Evolutionary conservation across 2,329 filamentous ascomycete genomes (phyloP).

Genomic region (Fulvia fulva): DNA sequence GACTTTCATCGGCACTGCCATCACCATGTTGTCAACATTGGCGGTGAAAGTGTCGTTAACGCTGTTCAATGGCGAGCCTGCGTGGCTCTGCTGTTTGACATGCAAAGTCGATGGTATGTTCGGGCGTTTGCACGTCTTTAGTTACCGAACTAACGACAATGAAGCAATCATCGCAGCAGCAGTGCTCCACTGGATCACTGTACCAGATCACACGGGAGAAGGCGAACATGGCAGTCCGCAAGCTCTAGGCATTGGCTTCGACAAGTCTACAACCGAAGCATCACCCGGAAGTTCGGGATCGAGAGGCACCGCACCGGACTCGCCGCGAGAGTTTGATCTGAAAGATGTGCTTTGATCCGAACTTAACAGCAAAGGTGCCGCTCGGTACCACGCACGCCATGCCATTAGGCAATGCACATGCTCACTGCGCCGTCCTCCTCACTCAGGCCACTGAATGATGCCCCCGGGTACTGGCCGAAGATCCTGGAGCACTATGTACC

Average conservation of each 20-base stretch:
- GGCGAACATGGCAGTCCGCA: slow-evolving; percentile 11
- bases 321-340: neutral
- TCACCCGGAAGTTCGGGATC: slow-evolving; percentile 4
- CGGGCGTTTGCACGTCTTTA: too few species aligned
- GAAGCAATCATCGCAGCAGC: slow-evolving; percentile 15
- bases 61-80: slow-evolving; percentile 21
- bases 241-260: slow-evolving; percentile 15
- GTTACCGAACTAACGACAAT: slow-evolving; percentile 1
- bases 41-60: slow-evolving; percentile 21
- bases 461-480: too few species aligned
- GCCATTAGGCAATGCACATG: too few species aligned
- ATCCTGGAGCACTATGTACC: too few species aligned
- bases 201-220: slow-evolving; percentile 7
- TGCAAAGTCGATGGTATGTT: slow-evolving; percentile 22
- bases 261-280: slow-evolving; percentile 5
- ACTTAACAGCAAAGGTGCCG: too few species aligned
- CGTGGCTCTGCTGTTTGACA: slow-evolving; percentile 22
- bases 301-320: neutral
- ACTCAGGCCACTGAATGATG: too few species aligned
- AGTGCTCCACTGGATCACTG: slow-evolving; percentile 19
- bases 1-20: slow-evolving; percentile 17
- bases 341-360: neutral
- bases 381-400: neutral
- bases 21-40: slow-evolving; percentile 17
- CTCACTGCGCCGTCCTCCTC: too few species aligned